Percentiles rank a stretch among this genome's conserved stretches.
These are phyloP conservation scores for Globisporangium canariense DNA, from an alignment of 352 stramenopile genomes.

Conservation along the genomic window DNA sequence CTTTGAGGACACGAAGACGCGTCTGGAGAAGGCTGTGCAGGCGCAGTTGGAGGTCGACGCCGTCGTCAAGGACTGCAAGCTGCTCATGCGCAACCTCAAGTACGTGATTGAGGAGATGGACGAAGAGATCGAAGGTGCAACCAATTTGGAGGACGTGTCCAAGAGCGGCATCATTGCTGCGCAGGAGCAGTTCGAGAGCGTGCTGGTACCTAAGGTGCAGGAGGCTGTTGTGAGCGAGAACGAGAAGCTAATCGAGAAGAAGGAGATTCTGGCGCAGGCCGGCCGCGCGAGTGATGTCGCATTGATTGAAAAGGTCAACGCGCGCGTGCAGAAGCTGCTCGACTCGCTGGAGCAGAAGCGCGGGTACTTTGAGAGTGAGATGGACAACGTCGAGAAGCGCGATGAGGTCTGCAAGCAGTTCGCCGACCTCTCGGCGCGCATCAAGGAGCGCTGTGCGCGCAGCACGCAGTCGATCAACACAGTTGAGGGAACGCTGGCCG, in stretches of 20 bases:
- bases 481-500: constrained; percentile 64
- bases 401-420: constrained; percentile 78
- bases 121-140: constrained; percentile 77
- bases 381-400: constrained; percentile 70
- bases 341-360: constrained; percentile 71
- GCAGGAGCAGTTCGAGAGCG: constrained; percentile 65
- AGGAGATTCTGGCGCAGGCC: constrained; percentile 55
- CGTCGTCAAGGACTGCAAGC: constrained; percentile 85
- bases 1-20: constrained; percentile 61
- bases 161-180: constrained; percentile 63
- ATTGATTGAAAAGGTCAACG: constrained; percentile 72
- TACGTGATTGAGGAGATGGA: constrained; percentile 89
- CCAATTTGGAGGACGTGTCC: constrained; percentile 67
- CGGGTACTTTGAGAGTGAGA: constrained; percentile 70
- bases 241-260: constrained; percentile 83
- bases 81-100: constrained; percentile 85
- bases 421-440: constrained; percentile 59
- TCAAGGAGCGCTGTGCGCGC: constrained; percentile 71
- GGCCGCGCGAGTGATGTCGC: constrained; percentile 53
- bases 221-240: constrained; percentile 67
- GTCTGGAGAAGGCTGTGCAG: constrained; percentile 49
- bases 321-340: constrained; percentile 63
- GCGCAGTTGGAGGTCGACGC: constrained; percentile 70
- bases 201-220: constrained; percentile 73
- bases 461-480: constrained; percentile 81